These are phyloP conservation scores for Lepidium aucheri DNA, from an alignment of 345 rosid genomes.

Conservation along the genomic window DNA sequence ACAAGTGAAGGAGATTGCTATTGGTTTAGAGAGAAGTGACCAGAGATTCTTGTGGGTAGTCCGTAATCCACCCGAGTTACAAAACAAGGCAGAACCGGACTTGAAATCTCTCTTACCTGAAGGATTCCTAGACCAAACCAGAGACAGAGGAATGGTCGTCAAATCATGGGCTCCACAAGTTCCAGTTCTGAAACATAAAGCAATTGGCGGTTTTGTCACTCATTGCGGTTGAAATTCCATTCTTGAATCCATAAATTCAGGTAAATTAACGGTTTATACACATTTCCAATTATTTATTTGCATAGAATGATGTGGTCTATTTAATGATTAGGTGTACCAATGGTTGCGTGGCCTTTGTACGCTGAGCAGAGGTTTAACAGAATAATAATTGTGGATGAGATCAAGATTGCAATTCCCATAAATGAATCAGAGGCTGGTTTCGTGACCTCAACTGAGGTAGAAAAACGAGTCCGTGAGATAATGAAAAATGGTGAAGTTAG, in stretches of 20 bases:
- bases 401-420: constrained; percentile 44
- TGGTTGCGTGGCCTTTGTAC: constrained; percentile 49
- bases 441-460: constrained; percentile 41
- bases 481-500: constrained; percentile 36
- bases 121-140: constrained; percentile 35
- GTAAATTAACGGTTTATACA: not conserved
- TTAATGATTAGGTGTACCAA: constrained; percentile 28
- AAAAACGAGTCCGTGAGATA: constrained; percentile 41
- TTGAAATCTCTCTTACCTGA: constrained; percentile 32
- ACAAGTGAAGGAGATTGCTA: constrained; percentile 40
- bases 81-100: constrained; percentile 21
- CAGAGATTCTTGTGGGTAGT: constrained; percentile 54
- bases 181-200: constrained; percentile 37
- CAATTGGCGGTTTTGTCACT: constrained; percentile 55
- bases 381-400: constrained; percentile 42
- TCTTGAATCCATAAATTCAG: constrained; percentile 47
- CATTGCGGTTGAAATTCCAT: constrained; percentile 75
- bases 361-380: constrained; percentile 43
- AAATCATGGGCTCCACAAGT: constrained; percentile 62
- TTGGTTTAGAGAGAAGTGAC: constrained; percentile 42
- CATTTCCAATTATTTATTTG: not conserved
- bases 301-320: not conserved
- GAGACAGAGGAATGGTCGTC: constrained; percentile 37
- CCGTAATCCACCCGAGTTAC: constrained; percentile 28
- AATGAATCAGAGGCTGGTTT: constrained; percentile 33